These are phyloP conservation scores for Hypoxylon intermedium DNA, from an alignment of 495 filamentous ascomycete genomes.

Conservation along the genomic window DNA sequence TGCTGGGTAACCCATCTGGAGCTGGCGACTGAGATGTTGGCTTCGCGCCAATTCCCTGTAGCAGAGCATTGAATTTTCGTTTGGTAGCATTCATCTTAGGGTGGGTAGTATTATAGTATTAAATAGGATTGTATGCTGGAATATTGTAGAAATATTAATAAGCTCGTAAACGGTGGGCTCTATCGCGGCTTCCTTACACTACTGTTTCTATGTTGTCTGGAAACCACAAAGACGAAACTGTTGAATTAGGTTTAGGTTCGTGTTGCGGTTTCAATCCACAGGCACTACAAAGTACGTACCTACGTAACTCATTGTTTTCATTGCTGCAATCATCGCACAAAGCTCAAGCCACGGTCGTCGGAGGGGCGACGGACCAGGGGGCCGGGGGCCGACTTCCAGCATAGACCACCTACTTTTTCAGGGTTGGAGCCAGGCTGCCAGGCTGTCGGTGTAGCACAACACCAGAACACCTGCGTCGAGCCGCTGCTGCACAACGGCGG, in stretches of 20 bases:
- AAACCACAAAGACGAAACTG: conserved; percentile 7
- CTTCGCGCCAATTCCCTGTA: conserved; percentile 58
- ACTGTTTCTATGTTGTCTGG: no score
- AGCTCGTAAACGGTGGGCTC: conserved; percentile 12
- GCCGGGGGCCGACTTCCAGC: conserved; percentile 4
- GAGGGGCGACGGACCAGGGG: conserved; percentile 21
- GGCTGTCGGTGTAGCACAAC: not conserved
- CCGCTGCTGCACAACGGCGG: not conserved
- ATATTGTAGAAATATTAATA: conserved; percentile 12
- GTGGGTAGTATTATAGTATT: conserved; percentile 13
- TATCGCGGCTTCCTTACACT: conserved; percentile 3
- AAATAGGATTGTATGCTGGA: conserved; percentile 5
- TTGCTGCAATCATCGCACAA: conserved; percentile 3
- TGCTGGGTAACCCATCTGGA: conserved; percentile 21
- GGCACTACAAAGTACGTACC: not conserved
- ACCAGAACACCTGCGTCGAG: not conserved
- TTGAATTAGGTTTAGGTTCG: conserved; percentile 4
- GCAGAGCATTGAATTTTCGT: conserved; percentile 63
- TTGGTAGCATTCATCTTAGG: conserved; percentile 61
- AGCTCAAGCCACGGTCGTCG: conserved; percentile 23
- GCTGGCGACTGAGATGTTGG: conserved; percentile 33
- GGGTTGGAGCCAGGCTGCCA: not conserved
- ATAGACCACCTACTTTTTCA: not conserved
- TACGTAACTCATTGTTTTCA: conserved; percentile 19
- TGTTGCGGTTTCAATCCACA: conserved; percentile 1